Base-by-base conservation (phyloP, 2,329 filamentous ascomycete species). In the Beauveria bassiana region DNA sequence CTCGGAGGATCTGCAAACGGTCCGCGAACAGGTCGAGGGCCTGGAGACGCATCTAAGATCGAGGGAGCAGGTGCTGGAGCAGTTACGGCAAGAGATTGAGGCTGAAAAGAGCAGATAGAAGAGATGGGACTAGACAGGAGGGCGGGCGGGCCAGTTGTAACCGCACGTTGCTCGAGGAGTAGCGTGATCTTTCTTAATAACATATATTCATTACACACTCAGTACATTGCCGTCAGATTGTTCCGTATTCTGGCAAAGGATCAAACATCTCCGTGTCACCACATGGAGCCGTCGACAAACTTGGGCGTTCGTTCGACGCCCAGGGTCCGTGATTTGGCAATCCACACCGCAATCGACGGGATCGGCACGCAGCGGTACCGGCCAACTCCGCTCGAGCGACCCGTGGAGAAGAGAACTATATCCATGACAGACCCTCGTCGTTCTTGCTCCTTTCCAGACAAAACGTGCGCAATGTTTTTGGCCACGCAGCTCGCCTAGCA, bases 1-100 rank as follows among this genome's bases (percentile, higher is more conserved):
- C 47, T 79, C 85, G 62, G 93, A 96, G 43, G 95, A 99, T 75
- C 83, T 99, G 71, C 84, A 89, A 69, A 90, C 90, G 51, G 91
- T 99, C n/a, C 88, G 85, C 70, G 93, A 98, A 76, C 93, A 99
- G 79, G 87, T 99, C 2, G 92, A 97, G 66, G 92, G 93, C 1
- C 74, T 99, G 66, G 92, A 96, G 78, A 77, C 80, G 64, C 95
- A 99, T 79, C 77, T 97, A 70, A 82, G 85, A 69, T 86, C 86
- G 66, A 82, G 95, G 64, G 85, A 93, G 74, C 84, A 87, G 66
- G 84, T 87, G 34, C 77, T 99, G 69, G 86, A 89, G 53, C 88
- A 91, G 72, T 72, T 98, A 71, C 84, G 86, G 75, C 81, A 85
- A 71, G 87, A 97, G 77, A 89, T 98, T 74, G 92, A 97, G 69